Conservation (phyloP, 768 basidiomycete genomes). For the Hericium rajendrae region DNA sequence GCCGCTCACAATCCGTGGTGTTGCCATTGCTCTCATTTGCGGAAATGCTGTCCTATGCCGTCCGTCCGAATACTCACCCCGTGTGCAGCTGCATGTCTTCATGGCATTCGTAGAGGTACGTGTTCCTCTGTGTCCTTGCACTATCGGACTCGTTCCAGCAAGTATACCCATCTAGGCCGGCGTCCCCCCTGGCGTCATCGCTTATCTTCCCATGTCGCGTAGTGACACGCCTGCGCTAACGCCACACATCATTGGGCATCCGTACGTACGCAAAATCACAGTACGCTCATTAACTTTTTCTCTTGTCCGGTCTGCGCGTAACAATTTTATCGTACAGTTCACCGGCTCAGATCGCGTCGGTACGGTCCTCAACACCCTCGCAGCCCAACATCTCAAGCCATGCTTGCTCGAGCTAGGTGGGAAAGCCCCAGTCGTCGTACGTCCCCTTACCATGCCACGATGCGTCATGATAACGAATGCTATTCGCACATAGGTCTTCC, state of each 20-base stretch:
- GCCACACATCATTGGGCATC: constrained; percentile 46
- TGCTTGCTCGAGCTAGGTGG: constrained; percentile 49
- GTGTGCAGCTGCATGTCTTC: constrained; percentile 31
- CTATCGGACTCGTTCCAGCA: background rate
- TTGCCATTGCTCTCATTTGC: constrained; percentile 38
- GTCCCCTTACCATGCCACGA: constrained; percentile 6
- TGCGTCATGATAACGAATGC: background rate
- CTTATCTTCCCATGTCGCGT: constrained; percentile 39
- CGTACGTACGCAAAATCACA: constrained; percentile 42
- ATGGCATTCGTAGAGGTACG: background rate
- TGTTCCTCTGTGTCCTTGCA: background rate
- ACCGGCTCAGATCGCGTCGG: constrained; percentile 50
- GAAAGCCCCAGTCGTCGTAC: constrained; percentile 43
- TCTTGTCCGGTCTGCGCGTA: background rate
- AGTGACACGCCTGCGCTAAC: constrained; percentile 34
- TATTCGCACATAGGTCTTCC: constrained; percentile 29
- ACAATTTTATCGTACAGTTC: constrained; percentile 26
- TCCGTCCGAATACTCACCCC: constrained; percentile 40
- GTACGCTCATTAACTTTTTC: constrained; percentile 20
- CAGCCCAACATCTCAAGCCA: constrained; percentile 46
- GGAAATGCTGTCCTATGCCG: constrained; percentile 50
- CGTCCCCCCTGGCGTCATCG: constrained; percentile 49
- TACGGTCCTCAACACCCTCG: constrained; percentile 41
- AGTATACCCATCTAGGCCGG: constrained; percentile 31
- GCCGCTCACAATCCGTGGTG: constrained; percentile 33